phyloP scores from a whole-genome alignment of 2,329 filamentous ascomycete species.

The Aureobasidium mangrovei region DNA sequence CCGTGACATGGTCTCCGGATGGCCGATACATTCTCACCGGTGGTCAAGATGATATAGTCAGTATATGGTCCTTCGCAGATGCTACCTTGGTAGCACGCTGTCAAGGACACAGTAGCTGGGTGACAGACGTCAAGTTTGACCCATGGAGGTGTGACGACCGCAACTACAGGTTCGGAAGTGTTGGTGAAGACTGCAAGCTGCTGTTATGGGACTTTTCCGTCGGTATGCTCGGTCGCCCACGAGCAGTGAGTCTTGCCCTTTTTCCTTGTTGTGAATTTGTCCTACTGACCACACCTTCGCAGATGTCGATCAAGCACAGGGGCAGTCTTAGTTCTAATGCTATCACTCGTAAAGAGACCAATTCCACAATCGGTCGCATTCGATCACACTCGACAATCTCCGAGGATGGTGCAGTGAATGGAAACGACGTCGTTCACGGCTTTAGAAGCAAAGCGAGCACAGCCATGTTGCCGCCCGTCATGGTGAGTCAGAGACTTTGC shows the following conservation, averaged over 20 bases:
- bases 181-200: constrained; percentile 85
- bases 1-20: constrained; percentile 95
- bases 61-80: constrained; percentile 87
- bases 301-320: constrained; percentile 45
- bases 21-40: constrained; percentile 93
- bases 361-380: constrained; percentile 48
- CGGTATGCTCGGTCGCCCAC: constrained; percentile 88
- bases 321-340: constrained; percentile 45
- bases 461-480: constrained; percentile 80
- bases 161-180: constrained; percentile 91
- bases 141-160: constrained; percentile 94
- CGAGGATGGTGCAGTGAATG: constrained; percentile 23
- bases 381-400: constrained; percentile 64
- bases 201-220: constrained; percentile 97
- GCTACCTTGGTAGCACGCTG: constrained; percentile 80
- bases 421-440: constrained; percentile 57
- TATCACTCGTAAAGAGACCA: constrained; percentile 50
- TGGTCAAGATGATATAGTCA: constrained; percentile 90
- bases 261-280: not conserved
- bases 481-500: constrained; percentile 47
- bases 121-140: constrained; percentile 87
- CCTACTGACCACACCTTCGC: not conserved
- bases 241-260: constrained; percentile 52
- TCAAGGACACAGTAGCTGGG: constrained; percentile 93
- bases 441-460: constrained; percentile 80